Evolutionary conservation across 306 rosid species (phyloP).

Genomic region (Mimosa bimucronata): DNA sequence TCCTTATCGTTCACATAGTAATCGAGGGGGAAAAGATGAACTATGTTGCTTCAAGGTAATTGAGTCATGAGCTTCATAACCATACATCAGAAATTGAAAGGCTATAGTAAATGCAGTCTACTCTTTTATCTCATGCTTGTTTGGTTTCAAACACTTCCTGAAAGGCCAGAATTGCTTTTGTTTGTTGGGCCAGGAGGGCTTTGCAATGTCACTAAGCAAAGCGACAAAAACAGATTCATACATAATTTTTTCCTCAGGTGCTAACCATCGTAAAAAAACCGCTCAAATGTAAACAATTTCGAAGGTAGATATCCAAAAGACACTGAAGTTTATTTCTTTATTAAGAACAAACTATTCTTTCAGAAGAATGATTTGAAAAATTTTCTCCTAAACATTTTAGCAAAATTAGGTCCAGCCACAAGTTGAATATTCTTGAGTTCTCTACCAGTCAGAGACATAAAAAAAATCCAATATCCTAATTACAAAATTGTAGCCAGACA

Average conservation of each 20-base stretch:
- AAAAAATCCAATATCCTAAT: neutral
- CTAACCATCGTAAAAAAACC: too few relatives aligned
- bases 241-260: neutral
- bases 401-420: conserved; percentile 10
- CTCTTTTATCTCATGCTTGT: neutral
- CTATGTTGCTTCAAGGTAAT: neutral
- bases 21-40: too few relatives aligned
- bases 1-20: neutral
- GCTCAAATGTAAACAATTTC: neutral
- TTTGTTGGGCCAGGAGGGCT: neutral
- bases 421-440: neutral
- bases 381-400: neutral
- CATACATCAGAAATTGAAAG: neutral
- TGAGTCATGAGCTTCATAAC: neutral
- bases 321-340: neutral
- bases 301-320: neutral
- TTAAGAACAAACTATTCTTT: neutral
- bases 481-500: neutral
- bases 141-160: neutral
- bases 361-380: neutral
- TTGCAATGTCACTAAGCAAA: conserved; percentile 3
- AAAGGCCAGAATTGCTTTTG: conserved; percentile 4
- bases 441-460: neutral
- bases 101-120: neutral
- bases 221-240: neutral